Conservation (phyloP, 2,329 filamentous ascomycete genomes). For the Nigrograna mackinnonii region DNA sequence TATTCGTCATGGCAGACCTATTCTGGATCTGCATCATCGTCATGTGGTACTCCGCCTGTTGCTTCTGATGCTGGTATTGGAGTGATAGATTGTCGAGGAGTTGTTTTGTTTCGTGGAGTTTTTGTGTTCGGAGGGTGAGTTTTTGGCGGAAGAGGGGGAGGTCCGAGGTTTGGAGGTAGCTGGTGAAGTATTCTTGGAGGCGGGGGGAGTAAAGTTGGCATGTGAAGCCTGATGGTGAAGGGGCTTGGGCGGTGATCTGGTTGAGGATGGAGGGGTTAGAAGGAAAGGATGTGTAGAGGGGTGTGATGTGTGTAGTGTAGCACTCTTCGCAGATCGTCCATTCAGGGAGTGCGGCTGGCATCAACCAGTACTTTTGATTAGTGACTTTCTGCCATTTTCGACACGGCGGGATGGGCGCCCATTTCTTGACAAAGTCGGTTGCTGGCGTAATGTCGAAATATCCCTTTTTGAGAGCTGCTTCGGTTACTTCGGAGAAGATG, state of each 20-base stretch:
- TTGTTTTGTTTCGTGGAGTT: slow-evolving; percentile 12
- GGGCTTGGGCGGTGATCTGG: slow-evolving; percentile 1
- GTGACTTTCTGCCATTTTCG: slow-evolving; percentile 4
- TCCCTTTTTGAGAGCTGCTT: slow-evolving; percentile 5
- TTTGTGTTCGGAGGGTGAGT: slow-evolving; percentile 9
- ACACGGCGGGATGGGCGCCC: slow-evolving; percentile 13
- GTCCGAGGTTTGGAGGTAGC: slow-evolving; percentile 10
- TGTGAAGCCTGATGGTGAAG: slow-evolving; percentile 8
- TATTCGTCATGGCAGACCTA: slow-evolving; percentile 3
- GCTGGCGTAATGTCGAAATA: slow-evolving; percentile 8
- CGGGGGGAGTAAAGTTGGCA: slow-evolving; percentile 20
- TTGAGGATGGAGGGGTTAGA: slow-evolving; percentile 5
- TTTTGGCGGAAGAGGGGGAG: slow-evolving; percentile 9
- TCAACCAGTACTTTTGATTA: slow-evolving; percentile 8
- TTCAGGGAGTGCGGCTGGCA: slow-evolving; percentile 10
- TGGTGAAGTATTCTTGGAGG: slow-evolving; percentile 15
- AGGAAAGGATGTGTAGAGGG: slow-evolving; percentile 3
- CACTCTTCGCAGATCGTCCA: slow-evolving; percentile 20
- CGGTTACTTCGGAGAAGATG: slow-evolving; percentile 9
- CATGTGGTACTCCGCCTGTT: slow-evolving; percentile 11
- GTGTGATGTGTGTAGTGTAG: slow-evolving; percentile 14
- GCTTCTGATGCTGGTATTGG: slow-evolving; percentile 14
- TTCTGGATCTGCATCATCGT: slow-evolving; percentile 12
- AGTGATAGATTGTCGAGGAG: slow-evolving; percentile 12
- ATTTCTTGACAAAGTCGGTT: slow-evolving; percentile 12